Percentiles rank a stretch among this genome's conserved stretches.
Conservation (phyloP, 495 filamentous ascomycete species). For the Lophiotrema nucula region DNA sequence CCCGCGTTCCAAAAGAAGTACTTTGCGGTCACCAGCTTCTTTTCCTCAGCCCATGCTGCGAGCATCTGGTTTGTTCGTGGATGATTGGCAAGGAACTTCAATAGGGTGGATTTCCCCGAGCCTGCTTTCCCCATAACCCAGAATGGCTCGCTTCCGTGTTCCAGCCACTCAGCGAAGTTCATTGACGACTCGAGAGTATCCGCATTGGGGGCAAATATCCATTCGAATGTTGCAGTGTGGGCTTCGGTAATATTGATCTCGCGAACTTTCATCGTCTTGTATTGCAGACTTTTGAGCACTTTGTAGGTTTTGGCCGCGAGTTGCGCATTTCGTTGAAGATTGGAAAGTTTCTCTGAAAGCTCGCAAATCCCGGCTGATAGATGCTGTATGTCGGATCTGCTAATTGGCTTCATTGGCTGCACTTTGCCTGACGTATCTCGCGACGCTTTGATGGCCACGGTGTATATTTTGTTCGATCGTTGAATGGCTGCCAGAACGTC, state of each 20-base stretch:
- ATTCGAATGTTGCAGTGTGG: constrained; percentile 38
- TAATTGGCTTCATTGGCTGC: not conserved
- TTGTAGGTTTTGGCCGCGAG: not conserved
- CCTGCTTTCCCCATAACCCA: constrained; percentile 49
- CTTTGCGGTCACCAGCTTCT: constrained; percentile 34
- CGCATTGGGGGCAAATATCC: constrained; percentile 35
- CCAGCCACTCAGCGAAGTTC: constrained; percentile 41
- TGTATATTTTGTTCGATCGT: no score
- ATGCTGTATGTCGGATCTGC: no score
- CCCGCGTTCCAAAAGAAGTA: constrained; percentile 50
- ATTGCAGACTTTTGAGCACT: not conserved
- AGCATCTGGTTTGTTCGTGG: not conserved
- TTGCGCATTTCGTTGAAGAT: not conserved
- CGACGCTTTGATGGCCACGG: no score
- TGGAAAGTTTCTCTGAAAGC: not conserved
- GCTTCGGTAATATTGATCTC: constrained; percentile 23
- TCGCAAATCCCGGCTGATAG: not conserved
- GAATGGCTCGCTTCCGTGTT: constrained; percentile 36
- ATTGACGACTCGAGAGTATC: constrained; percentile 11
- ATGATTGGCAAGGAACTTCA: constrained; percentile 41
- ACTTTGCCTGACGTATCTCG: no score
- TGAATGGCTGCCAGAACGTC: no score
- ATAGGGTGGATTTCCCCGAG: constrained; percentile 48
- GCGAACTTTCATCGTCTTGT: not conserved
- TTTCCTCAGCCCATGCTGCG: not conserved